Conservation (phyloP, 768 basidiomycete species). For the Amanita muscaria region DNA sequence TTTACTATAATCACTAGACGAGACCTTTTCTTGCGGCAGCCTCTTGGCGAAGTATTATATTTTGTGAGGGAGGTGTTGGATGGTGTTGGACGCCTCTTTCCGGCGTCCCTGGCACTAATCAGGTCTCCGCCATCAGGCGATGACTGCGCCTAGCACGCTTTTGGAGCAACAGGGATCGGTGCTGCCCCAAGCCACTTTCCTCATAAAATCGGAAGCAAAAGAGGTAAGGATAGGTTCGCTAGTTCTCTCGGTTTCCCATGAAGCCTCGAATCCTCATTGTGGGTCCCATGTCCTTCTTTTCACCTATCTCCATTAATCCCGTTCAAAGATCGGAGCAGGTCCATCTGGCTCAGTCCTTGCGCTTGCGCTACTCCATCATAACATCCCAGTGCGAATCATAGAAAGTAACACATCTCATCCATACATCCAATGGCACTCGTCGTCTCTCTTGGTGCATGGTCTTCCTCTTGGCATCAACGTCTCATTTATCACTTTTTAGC, state of each 20-base stretch:
- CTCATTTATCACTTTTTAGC: not conserved
- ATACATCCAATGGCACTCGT: conserved; percentile 30
- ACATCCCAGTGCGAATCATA: conserved; percentile 41
- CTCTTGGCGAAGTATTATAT: no score
- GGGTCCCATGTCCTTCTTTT: conserved; percentile 6
- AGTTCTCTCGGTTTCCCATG: not conserved
- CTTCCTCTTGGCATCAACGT: not conserved
- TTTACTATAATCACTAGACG: not conserved
- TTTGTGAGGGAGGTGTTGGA: no score
- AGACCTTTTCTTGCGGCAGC: not conserved
- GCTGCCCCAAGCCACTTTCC: not conserved
- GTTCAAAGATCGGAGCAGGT: conserved; percentile 34
- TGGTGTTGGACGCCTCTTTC: no score
- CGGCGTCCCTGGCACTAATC: no score
- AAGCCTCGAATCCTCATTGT: conserved; percentile 17
- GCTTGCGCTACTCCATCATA: conserved; percentile 33
- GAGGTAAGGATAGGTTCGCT: not conserved
- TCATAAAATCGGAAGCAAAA: not conserved
- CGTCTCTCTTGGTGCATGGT: conserved; percentile 24
- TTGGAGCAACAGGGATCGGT: no score
- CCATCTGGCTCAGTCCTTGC: conserved; percentile 38
- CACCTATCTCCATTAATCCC: not conserved
- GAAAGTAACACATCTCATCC: conserved; percentile 32
- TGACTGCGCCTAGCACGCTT: no score
- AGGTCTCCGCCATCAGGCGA: no score